phyloP scores from a whole-genome alignment of 495 filamentous ascomycete species.

The Recurvomyces mirabilis region DNA sequence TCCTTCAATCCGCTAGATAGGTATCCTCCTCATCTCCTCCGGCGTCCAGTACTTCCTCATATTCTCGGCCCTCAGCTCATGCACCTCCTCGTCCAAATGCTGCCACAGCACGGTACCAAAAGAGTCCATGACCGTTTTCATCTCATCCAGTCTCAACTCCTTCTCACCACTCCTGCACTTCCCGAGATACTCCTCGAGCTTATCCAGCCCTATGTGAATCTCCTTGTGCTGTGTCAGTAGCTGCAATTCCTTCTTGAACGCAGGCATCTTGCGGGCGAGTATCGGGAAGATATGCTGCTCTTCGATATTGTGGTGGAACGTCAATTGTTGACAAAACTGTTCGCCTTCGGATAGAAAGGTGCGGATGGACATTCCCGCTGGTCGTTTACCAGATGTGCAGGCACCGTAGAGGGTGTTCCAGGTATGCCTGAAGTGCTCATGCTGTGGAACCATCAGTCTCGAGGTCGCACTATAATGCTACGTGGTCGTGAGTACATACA shows the following conservation, averaged over 20 bases:
- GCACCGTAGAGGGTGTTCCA: conserved; percentile 61
- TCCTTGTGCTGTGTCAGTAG: conserved; percentile 65
- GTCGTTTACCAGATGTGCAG: conserved; percentile 41
- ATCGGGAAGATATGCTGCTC: conserved; percentile 73
- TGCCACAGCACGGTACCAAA: conserved; percentile 39
- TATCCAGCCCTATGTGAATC: conserved; percentile 74
- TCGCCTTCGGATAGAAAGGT: conserved; percentile 54
- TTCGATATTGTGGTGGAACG: conserved; percentile 74
- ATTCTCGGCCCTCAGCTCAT: conserved; percentile 50
- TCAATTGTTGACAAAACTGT: conserved; percentile 55
- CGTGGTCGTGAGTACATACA: conserved; percentile 39
- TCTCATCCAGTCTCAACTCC: conserved; percentile 54
- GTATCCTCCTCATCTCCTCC: conserved; percentile 63
- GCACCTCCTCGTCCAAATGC: conserved; percentile 36
- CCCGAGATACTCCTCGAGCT: conserved; percentile 55
- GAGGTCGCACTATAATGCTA: too few species aligned
- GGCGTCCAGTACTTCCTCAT: conserved; percentile 77
- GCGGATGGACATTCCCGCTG: conserved; percentile 47
- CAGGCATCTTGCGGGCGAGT: conserved; percentile 69
- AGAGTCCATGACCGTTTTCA: conserved; percentile 58
- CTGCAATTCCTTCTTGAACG: conserved; percentile 55
- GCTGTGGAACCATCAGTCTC: conserved; percentile 39
- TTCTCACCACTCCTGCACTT: conserved; percentile 51
- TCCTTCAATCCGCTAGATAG: conserved; percentile 49
- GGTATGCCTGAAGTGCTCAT: conserved; percentile 62